phyloP scores from a whole-genome alignment of 257 asterid species.

The Gentiana straminea region DNA sequence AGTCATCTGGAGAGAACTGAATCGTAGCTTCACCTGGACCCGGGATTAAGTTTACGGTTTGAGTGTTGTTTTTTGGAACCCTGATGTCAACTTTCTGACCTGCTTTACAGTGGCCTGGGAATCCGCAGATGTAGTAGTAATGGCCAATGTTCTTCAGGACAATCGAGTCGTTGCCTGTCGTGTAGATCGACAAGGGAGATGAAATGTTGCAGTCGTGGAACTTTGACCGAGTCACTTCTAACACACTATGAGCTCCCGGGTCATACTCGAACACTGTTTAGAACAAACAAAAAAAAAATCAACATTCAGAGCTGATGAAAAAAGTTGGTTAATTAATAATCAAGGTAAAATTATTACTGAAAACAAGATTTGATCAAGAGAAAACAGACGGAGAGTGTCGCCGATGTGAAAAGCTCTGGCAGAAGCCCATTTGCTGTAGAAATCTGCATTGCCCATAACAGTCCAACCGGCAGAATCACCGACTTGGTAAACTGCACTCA shows the following conservation, averaged over 20 bases:
- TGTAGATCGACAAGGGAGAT: slow-evolving; percentile 30
- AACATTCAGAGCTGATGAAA: neutral
- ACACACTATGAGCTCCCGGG: slow-evolving; percentile 36
- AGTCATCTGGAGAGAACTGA: too few relatives aligned
- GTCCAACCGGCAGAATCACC: slow-evolving; percentile 54
- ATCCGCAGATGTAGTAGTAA: slow-evolving; percentile 49
- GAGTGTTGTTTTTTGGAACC: slow-evolving; percentile 18
- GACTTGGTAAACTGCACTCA: slow-evolving; percentile 24
- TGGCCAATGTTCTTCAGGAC: slow-evolving; percentile 34
- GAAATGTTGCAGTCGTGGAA: slow-evolving; percentile 33
- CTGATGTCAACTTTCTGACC: slow-evolving; percentile 56
- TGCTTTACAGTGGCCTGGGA: slow-evolving; percentile 52
- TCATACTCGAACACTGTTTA: slow-evolving; percentile 39
- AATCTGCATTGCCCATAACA: slow-evolving; percentile 16
- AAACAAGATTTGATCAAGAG: neutral
- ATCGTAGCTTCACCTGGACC: too few relatives aligned
- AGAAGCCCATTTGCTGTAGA: slow-evolving; percentile 45
- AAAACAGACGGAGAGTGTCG: slow-evolving; percentile 31
- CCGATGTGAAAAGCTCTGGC: slow-evolving; percentile 30
- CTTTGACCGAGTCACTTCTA: slow-evolving; percentile 34
- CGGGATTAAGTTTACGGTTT: too few relatives aligned
- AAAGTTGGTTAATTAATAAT: neutral
- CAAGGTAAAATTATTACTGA: neutral
- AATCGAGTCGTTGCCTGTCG: slow-evolving; percentile 45
- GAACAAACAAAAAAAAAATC: neutral